Evolutionary conservation across 2,329 filamentous ascomycete species (phyloP).

Genomic region (Trichoderma atroviride): DNA sequence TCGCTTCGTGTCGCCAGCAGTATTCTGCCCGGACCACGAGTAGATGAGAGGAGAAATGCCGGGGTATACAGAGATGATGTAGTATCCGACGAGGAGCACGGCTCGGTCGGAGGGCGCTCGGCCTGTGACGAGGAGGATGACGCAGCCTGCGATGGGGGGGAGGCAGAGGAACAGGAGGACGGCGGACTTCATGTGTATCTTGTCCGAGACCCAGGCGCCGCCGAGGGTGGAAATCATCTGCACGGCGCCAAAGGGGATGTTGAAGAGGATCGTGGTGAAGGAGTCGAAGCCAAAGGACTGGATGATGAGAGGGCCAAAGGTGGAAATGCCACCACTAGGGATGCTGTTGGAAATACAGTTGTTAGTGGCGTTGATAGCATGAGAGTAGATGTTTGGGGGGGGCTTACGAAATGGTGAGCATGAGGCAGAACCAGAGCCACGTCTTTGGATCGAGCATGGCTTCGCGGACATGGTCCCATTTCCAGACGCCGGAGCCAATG

Average conservation of each 20-base stretch:
- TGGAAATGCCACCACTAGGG: slow-evolving; percentile 59
- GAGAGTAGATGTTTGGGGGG: too few relatives aligned
- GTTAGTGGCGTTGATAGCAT: background rate
- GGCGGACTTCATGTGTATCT: slow-evolving; percentile 57
- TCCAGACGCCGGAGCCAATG: slow-evolving; percentile 44
- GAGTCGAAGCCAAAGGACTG: slow-evolving; percentile 59
- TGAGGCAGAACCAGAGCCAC: slow-evolving; percentile 48
- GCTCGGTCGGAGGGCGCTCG: slow-evolving; percentile 50
- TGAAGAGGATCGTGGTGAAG: slow-evolving; percentile 61
- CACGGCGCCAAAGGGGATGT: slow-evolving; percentile 62
- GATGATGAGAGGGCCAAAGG: slow-evolving; percentile 62
- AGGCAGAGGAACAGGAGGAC: slow-evolving; percentile 58
- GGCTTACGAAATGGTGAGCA: slow-evolving; percentile 55
- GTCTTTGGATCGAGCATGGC: slow-evolving; percentile 46
- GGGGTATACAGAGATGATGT: slow-evolving; percentile 62
- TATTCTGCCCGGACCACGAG: slow-evolving; percentile 60
- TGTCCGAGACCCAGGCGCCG: slow-evolving; percentile 57
- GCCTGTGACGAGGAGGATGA: slow-evolving; percentile 55
- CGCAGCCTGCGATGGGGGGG: slow-evolving; percentile 58
- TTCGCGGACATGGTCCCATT: slow-evolving; percentile 47
- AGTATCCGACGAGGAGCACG: slow-evolving; percentile 59
- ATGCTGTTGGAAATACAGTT: slow-evolving; percentile 36
- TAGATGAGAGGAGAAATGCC: slow-evolving; percentile 59
- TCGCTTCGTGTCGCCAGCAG: slow-evolving; percentile 67
- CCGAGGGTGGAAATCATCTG: slow-evolving; percentile 63